Conservation (phyloP, 1,139 yeast genomes). For the Kodamaea ohmeri region DNA sequence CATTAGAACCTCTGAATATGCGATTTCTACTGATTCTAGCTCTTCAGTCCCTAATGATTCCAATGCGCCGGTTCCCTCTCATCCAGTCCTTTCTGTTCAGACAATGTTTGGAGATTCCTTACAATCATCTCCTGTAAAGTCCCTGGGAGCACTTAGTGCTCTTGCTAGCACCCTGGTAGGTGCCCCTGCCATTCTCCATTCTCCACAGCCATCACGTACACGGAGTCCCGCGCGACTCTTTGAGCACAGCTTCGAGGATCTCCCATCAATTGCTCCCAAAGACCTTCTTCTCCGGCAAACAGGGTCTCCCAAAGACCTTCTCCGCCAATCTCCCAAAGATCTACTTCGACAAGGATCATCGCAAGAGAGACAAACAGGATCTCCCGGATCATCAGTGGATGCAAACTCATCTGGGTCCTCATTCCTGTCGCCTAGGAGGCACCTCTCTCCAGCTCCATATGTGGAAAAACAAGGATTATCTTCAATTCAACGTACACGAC, state of each 20-base stretch:
- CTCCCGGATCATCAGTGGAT: background rate
- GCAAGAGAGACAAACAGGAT: background rate
- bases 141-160: no score
- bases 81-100: no score
- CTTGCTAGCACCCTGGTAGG: no score
- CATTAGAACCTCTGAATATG: background rate
- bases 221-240: conserved; percentile 33
- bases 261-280: conserved; percentile 36
- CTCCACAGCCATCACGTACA: conserved; percentile 36
- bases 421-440: conserved; percentile 52
- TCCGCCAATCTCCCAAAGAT: no score
- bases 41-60: background rate
- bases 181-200: conserved; percentile 16
- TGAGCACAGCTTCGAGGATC: conserved; percentile 36
- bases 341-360: no score
- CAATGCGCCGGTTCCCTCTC: no score
- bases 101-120: no score
- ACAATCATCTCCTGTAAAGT: no score
- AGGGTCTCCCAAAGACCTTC: no score
- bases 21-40: background rate
- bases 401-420: conserved; percentile 25
- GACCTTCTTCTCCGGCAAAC: conserved; percentile 1
- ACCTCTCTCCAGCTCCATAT: conserved; percentile 52
- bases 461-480: conserved; percentile 49
- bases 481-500: conserved; percentile 48